A percentile compares a stretch with the other conserved stretches of the same genome.
These are phyloP conservation scores for Pythium brassicae DNA, from an alignment of 352 stramenopile genomes.

Conservation along the genomic window DNA sequence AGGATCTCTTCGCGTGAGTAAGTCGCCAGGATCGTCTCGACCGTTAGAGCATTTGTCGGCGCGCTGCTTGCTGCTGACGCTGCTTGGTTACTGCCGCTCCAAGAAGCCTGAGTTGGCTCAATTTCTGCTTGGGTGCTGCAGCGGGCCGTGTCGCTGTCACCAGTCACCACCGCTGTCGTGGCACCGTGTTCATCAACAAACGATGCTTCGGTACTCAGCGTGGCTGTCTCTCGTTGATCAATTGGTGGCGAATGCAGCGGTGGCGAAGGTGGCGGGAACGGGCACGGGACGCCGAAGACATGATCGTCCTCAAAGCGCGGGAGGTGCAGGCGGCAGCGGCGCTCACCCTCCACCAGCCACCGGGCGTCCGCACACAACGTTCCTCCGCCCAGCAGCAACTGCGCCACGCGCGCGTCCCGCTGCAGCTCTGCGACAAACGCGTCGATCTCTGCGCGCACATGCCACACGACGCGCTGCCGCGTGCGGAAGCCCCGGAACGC, in stretches of 20 bases:
- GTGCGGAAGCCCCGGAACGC: conserved; percentile 54
- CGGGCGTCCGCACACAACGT: conserved; percentile 5
- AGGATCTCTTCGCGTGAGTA: conserved; percentile 46
- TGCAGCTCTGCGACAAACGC: conserved; percentile 36
- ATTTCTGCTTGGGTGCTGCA: conserved; percentile 5
- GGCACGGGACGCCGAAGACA: conserved; percentile 30
- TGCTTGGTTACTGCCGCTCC: too few species aligned
- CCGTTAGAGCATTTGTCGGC: conserved; percentile 1
- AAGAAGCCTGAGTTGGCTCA: conserved; percentile 2
- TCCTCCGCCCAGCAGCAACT: conserved; percentile 25
- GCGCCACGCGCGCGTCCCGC: conserved; percentile 27
- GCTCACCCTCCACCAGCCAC: conserved; percentile 18
- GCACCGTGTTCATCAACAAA: too few species aligned
- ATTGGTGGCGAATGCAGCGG: not conserved
- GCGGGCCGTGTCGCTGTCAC: not conserved
- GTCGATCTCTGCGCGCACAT: conserved; percentile 38
- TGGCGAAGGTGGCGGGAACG: conserved; percentile 16
- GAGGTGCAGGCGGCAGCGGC: conserved; percentile 26
- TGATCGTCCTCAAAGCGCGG: conserved; percentile 31
- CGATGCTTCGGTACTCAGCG: too few species aligned
- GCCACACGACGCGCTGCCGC: conserved; percentile 38
- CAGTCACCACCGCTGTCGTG: not conserved
- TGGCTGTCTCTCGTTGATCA: too few species aligned
- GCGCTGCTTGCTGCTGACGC: too few species aligned
- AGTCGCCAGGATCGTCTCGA: conserved; percentile 41